Evolutionary conservation across 345 rosid genomes (phyloP).

Genomic region (Corchorus capsularis): DNA sequence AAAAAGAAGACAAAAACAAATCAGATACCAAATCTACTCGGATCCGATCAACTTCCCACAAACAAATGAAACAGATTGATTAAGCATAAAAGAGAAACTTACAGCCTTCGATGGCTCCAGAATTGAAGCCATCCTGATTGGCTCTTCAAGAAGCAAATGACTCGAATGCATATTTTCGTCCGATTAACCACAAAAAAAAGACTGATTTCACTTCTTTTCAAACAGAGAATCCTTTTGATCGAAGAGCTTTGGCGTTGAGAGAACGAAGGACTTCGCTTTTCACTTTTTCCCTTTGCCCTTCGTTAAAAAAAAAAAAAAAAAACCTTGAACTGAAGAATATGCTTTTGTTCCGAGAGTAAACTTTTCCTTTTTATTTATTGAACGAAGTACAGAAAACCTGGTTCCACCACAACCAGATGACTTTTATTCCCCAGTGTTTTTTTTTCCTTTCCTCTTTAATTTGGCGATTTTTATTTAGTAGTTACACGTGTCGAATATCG

Average conservation of each 20-base stretch:
- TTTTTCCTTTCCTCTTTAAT: background rate
- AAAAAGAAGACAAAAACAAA: conserved; percentile 15
- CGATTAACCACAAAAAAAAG: background rate
- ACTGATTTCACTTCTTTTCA: background rate
- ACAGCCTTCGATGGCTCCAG: conserved; percentile 97
- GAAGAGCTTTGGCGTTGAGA: conserved; percentile 27
- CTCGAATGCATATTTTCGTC: conserved; percentile 74
- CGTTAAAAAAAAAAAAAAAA: no score
- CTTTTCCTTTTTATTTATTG: background rate
- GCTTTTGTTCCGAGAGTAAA: background rate
- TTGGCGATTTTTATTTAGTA: no score
- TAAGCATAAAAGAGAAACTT: conserved; percentile 27
- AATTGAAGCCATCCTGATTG: conserved; percentile 97
- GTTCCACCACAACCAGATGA: background rate
- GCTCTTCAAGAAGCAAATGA: conserved; percentile 96
- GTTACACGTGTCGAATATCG: background rate
- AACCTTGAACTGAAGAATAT: conserved; percentile 24
- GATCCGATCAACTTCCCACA: background rate
- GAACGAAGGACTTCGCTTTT: background rate
- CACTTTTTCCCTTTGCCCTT: background rate
- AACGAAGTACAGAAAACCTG: conserved; percentile 1
- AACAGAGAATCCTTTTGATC: background rate
- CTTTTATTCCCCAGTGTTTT: background rate
- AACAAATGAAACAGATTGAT: conserved; percentile 3
- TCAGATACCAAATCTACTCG: conserved; percentile 1